A percentile compares a stretch with the other conserved stretches of the same genome.
phyloP scores from a whole-genome alignment of 2,329 filamentous ascomycete species.

The Aureobasidium melanogenum region DNA sequence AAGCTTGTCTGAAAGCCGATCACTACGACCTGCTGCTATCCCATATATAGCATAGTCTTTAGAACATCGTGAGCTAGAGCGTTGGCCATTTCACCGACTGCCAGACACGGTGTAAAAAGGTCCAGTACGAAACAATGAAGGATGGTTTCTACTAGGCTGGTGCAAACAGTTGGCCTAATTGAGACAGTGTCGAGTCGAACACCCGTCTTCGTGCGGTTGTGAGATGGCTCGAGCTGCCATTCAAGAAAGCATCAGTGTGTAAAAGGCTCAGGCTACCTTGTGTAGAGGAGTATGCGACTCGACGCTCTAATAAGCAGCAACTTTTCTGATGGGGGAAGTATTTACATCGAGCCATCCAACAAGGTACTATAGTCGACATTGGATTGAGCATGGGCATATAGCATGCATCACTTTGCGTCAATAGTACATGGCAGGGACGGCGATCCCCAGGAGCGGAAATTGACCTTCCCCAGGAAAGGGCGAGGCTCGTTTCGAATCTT shows the following conservation, averaged over 20 bases:
- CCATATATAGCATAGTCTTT: not conserved
- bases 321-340: too few species aligned
- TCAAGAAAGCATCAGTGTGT: not conserved
- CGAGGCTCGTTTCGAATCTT: not conserved
- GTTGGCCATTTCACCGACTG: not conserved
- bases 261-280: not conserved
- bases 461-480: not conserved
- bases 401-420: not conserved
- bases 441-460: not conserved
- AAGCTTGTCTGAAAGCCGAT: not conserved
- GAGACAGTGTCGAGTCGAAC: not conserved
- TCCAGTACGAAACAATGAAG: not conserved
- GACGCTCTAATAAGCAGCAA: not conserved
- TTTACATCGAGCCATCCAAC: not conserved
- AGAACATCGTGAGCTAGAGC: not conserved
- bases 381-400: not conserved
- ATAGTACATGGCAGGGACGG: not conserved
- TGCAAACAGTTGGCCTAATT: not conserved
- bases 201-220: not conserved
- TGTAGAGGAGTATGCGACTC: not conserved
- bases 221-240: not conserved
- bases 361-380: not conserved
- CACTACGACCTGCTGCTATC: not conserved
- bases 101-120: not conserved
- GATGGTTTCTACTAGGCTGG: not conserved